A percentile compares a stretch with the other conserved stretches of the same genome.
Conservation (phyloP, 495 filamentous ascomycete genomes). For the Hypomontagnella monticulosa region DNA sequence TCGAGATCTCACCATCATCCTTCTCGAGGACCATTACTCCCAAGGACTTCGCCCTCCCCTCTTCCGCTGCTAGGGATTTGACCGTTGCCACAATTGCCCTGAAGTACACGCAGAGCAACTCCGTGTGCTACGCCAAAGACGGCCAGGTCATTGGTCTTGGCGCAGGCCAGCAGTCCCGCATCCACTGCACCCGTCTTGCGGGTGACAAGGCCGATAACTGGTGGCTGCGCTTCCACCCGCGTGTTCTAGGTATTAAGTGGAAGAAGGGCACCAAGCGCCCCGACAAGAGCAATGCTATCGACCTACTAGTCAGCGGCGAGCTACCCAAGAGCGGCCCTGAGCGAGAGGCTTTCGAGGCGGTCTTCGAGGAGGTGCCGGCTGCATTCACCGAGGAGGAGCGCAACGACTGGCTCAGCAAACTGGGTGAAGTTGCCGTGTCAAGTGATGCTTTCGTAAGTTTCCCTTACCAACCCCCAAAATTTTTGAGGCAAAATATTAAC, state of each 20-base stretch:
- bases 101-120: conserved; percentile 99
- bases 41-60: conserved; percentile 78
- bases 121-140: conserved; percentile 95
- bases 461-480: not conserved
- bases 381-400: conserved; percentile 87
- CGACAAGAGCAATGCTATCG: conserved; percentile 98
- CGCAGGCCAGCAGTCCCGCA: conserved; percentile 95
- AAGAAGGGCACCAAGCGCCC: conserved; percentile 96
- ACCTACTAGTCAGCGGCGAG: conserved; percentile 88
- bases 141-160: conserved; percentile 95
- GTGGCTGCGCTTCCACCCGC: conserved; percentile 98
- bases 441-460: conserved; percentile 91
- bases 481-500: conserved; percentile 16
- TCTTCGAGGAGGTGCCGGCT: conserved; percentile 90
- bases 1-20: conserved; percentile 82
- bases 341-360: conserved; percentile 82
- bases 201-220: conserved; percentile 99
- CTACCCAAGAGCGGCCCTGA: conserved; percentile 84
- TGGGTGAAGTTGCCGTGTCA: conserved; percentile 83
- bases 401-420: conserved; percentile 79
- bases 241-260: conserved; percentile 87
- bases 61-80: conserved; percentile 85
- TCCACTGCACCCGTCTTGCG: conserved; percentile 98
- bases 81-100: conserved; percentile 95
- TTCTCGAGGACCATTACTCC: conserved; percentile 87